Conservation (phyloP, 2,329 filamentous ascomycete species). For the Hymenoscyphus albidus region DNA sequence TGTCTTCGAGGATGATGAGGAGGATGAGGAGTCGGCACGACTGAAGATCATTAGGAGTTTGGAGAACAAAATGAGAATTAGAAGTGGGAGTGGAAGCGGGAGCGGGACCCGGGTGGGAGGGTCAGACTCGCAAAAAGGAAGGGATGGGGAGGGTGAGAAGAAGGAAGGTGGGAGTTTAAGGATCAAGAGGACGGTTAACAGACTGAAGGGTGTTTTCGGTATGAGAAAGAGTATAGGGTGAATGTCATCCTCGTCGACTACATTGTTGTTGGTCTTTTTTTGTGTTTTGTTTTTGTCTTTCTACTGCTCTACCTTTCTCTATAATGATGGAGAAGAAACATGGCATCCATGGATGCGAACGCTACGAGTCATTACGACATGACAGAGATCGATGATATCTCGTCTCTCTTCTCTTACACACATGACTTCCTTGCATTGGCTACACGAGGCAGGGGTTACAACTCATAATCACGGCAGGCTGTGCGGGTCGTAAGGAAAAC, state of each 20-base stretch:
- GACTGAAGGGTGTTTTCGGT: neutral
- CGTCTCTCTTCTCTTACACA: neutral
- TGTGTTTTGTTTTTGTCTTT: neutral
- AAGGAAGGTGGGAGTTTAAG: slow-evolving; percentile 72
- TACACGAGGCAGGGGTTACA: neutral
- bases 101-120: slow-evolving; percentile 39
- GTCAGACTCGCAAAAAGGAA: neutral
- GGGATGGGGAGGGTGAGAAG: neutral
- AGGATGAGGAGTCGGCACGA: slow-evolving; percentile 53
- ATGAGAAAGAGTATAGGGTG: neutral
- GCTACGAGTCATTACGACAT: neutral
- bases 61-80: slow-evolving; percentile 67
- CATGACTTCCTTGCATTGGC: neutral
- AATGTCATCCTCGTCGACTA: neutral
- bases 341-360: neutral
- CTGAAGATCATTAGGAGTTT: slow-evolving; percentile 67
- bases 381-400: neutral
- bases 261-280: neutral
- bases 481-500: no score
- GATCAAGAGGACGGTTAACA: slow-evolving; percentile 29
- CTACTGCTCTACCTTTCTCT: neutral
- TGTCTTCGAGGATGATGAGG: slow-evolving; percentile 42
- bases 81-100: slow-evolving; percentile 73
- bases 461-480: neutral
- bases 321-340: no score